These are phyloP conservation scores for Zoysia matrella DNA, from an alignment of 202 grass and related monocot genomes.

Conservation along the genomic window DNA sequence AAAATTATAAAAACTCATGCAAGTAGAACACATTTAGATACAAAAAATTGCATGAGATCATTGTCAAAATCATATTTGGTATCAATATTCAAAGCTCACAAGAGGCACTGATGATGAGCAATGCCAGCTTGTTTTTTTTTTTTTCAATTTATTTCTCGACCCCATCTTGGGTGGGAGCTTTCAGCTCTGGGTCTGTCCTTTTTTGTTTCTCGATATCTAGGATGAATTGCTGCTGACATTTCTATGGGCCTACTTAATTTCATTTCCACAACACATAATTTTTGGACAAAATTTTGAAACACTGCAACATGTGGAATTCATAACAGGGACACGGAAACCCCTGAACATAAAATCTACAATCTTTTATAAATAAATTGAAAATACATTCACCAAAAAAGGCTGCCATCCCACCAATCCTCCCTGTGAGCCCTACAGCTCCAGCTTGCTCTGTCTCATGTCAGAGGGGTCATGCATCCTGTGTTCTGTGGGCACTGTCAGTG, in stretches of 20 bases:
- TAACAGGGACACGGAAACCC: no score
- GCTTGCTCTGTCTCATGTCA: not conserved
- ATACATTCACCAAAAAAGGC: not conserved
- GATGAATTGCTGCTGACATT: no score
- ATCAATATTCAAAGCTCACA: not conserved
- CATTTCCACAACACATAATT: no score
- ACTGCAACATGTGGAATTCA: no score
- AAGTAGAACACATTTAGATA: not conserved
- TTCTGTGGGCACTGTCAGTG: not conserved
- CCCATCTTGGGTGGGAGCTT: no score
- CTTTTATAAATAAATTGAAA: not conserved
- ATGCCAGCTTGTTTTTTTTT: no score
- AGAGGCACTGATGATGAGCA: not conserved
- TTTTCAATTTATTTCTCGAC: no score
- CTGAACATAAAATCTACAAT: no score
- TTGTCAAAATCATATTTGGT: not conserved
- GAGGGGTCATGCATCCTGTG: not conserved
- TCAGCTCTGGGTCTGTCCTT: no score
- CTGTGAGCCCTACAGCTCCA: not conserved
- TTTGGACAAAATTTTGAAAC: no score
- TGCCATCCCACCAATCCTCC: not conserved
- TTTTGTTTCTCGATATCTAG: no score
- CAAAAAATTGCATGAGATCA: not conserved
- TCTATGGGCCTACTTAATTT: no score
- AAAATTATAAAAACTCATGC: not conserved